Base-by-base conservation (phyloP, 2,329 filamentous ascomycete species). In the Pseudopithomyces chartarum region DNA sequence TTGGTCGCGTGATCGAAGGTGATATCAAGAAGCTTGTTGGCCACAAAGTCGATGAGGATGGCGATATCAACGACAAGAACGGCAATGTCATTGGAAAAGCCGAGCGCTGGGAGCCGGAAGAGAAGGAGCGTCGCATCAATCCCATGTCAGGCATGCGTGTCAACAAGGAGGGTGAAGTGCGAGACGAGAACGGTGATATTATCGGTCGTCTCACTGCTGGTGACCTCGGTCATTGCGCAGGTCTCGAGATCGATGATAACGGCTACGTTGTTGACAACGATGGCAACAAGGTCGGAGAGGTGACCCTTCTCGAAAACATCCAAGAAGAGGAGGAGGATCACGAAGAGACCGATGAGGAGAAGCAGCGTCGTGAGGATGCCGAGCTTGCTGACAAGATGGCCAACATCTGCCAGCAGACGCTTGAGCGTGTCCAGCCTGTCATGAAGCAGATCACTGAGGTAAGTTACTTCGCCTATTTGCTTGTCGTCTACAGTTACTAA, bases 381-480 rank as follows among this genome's bases (percentile, higher is more conserved):
- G 86, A 96, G 78, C 84, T 96, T 36, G 92, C 92, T 1, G 82
- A 85, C 59, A 89, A 90, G 79, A 92, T 97, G 81, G 81, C 84
- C 12, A 80, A 77, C 55, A 89, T 90, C 67, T 86, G 96, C 64
- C 84, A 89, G 69, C 87, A 93, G 74, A 91, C 91, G 13, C 83
- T 97, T 6, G 91, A 96, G 69, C 90, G 88, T 73, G 86, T 97
- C 71, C 87, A 90, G 64, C 92, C 92, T 10, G 87, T 96, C 70
- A 90, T 90, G 82, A 92, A 90, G 79, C 85, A 92, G 80, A 97
- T 97, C 75, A 90, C 86, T 4, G 89, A 92, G 61, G 87, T 89
- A 83, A 75, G 83, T 59, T 62, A 11, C n/a, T 17, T 45, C 32
- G 1, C 39, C 26, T 26, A 15, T 36, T 43, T 11, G 48, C 42